These are phyloP conservation scores for Paracorniculantispora psalliotae DNA, from an alignment of 2,329 filamentous ascomycete species.

Conservation along the genomic window DNA sequence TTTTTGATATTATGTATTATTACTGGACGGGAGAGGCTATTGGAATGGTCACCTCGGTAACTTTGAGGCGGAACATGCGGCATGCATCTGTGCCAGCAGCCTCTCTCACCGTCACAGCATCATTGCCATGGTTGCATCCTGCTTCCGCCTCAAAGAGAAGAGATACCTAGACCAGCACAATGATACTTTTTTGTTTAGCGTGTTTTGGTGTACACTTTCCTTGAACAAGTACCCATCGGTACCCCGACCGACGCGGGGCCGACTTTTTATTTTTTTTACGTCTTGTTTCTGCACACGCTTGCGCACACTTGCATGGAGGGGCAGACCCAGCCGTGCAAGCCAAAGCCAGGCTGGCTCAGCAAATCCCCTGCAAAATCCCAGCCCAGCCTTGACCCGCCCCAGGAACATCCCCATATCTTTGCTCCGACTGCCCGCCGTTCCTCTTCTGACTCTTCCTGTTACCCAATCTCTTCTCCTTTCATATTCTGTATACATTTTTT, in stretches of 20 bases:
- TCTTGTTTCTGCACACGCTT: background rate
- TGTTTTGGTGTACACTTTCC: background rate
- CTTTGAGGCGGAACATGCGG: background rate
- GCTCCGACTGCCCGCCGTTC: slow-evolving; percentile 11
- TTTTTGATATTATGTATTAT: background rate
- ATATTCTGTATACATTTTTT: background rate
- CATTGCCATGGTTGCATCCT: no score
- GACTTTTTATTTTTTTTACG: slow-evolving; percentile 1
- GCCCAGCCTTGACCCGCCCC: slow-evolving; percentile 9
- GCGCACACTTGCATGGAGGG: slow-evolving; percentile 4
- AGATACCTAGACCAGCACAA: background rate
- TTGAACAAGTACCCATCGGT: background rate
- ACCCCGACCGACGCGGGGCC: background rate
- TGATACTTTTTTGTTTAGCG: background rate
- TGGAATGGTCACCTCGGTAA: background rate
- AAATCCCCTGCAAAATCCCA: background rate
- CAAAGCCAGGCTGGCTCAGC: background rate
- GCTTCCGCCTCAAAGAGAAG: no score
- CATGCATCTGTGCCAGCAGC: background rate
- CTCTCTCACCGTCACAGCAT: background rate
- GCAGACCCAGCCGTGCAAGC: no score
- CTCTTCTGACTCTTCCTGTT: background rate
- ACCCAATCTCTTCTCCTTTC: background rate
- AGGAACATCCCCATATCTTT: slow-evolving; percentile 4
- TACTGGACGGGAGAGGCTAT: no score